Evolutionary conservation across 2,329 filamentous ascomycete species (phyloP).

Genomic region (Emmonsiellopsis sp.): DNA sequence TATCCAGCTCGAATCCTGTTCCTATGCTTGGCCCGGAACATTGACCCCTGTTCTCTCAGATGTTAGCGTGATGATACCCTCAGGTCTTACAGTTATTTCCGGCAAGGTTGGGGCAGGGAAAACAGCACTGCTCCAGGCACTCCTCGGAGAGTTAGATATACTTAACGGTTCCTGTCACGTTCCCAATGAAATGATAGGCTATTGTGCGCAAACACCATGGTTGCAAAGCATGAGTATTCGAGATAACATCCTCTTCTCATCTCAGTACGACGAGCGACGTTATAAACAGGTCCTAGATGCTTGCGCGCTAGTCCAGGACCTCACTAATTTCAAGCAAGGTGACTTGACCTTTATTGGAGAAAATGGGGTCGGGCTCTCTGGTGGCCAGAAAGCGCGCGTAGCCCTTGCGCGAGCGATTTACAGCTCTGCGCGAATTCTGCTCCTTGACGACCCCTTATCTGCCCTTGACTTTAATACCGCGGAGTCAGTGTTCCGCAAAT

Average conservation of each 20-base stretch:
- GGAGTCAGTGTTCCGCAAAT: slow-evolving; percentile 50
- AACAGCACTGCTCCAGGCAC: slow-evolving; percentile 29
- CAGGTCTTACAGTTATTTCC: slow-evolving; percentile 26
- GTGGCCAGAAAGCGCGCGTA: slow-evolving; percentile 52
- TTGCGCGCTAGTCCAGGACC: slow-evolving; percentile 53
- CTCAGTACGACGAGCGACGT: slow-evolving; percentile 57
- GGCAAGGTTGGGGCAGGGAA: slow-evolving; percentile 59
- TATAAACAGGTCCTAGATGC: slow-evolving; percentile 62
- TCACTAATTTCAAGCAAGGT: slow-evolving; percentile 54
- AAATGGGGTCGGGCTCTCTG: slow-evolving; percentile 53
- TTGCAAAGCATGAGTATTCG: slow-evolving; percentile 61
- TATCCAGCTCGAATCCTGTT: slow-evolving; percentile 49
- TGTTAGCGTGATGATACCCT: slow-evolving; percentile 46
- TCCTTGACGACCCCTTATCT: slow-evolving; percentile 53
- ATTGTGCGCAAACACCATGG: slow-evolving; percentile 59
- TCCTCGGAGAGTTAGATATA: slow-evolving; percentile 50
- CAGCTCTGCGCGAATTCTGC: slow-evolving; percentile 44
- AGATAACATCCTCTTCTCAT: slow-evolving; percentile 59
- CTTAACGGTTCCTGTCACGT: slow-evolving; percentile 22
- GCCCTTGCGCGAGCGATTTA: slow-evolving; percentile 54
- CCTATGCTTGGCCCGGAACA: slow-evolving; percentile 72
- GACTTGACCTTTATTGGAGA: slow-evolving; percentile 55
- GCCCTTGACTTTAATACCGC: slow-evolving; percentile 58
- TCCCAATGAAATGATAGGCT: slow-evolving; percentile 51
- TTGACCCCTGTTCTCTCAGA: slow-evolving; percentile 46